Conservation (phyloP, 306 rosid species). For the Abrus pulchellus region DNA sequence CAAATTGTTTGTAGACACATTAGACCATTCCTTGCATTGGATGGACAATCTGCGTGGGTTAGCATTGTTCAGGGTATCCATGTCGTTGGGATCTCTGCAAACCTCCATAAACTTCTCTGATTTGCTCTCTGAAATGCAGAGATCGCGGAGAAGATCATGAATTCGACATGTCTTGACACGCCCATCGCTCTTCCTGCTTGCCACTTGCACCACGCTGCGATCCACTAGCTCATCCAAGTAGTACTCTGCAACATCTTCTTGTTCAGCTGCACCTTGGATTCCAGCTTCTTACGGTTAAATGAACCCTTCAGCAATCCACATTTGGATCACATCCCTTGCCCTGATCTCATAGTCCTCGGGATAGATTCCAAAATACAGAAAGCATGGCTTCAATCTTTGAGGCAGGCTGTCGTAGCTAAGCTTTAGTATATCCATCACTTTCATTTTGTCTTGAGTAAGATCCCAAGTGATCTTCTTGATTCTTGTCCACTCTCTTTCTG, state of each 20-base stretch:
- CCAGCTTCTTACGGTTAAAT: not conserved
- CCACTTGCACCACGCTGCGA: too few species aligned
- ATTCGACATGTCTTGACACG: too few species aligned
- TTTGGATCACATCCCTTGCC: not conserved
- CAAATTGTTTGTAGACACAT: not conserved
- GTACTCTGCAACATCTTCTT: too few species aligned
- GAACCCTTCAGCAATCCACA: slow-evolving; percentile 35
- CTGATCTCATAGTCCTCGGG: slow-evolving; percentile 1
- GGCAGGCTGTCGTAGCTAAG: slow-evolving; percentile 31
- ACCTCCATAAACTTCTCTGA: not conserved
- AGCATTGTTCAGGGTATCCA: not conserved
- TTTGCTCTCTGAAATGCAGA: too few species aligned
- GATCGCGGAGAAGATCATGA: too few species aligned
- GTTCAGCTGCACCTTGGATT: not conserved
- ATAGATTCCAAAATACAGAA: slow-evolving; percentile 17
- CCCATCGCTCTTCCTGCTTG: too few species aligned
- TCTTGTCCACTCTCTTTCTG: not conserved
- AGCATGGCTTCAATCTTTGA: not conserved
- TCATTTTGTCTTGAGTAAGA: not conserved
- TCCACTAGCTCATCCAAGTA: too few species aligned
- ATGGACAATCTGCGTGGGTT: slow-evolving; percentile 15
- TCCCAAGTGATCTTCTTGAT: not conserved
- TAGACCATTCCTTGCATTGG: not conserved
- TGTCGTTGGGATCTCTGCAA: not conserved
- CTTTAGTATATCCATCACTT: not conserved